Evolutionary conservation across 1,139 yeast species (phyloP), one percentile per base, ranked within the genome.

Genomic region (Kurtzmaniella quercitrusa): DNA sequence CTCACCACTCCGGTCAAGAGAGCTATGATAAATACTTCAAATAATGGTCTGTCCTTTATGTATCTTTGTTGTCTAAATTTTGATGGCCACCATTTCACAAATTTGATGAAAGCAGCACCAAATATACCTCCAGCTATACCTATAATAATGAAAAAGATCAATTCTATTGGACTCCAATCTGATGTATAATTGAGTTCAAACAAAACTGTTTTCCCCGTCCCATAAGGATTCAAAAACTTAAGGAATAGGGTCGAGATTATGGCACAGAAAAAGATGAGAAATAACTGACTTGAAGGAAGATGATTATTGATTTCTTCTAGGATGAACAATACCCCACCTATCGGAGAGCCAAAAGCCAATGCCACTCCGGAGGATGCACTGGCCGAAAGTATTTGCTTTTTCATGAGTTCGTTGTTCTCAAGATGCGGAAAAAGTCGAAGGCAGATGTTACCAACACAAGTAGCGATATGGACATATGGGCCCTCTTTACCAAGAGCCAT

Each of bases 331-430:
- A 82, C 87, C 2, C 87, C 88, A 3, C 88, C 88, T 44, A 82
- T 65, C 1, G 88, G 88, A 2, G 82, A 75, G 0, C 87, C 88
- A 63, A 82, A 82, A 1, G 88, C 86, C 21, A 82, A 69, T 3
- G 87, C 84, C 10, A 82, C 86, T 5, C 88, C 88, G 10, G 86
- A 83, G 43, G 80, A 75, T 1, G 85, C 82, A 12, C 85, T 77
- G 0, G 88, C 86, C 3, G 83, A 74, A 37, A 82, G 58, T 1
- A 82, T 70, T 53, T 81, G 85, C 48, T 84, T 71, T 46, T 79
- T 70, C 50, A 78, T 70, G 21, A 78, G 62, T 43, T 79, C 85
- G 51, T 79, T 79, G 11, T 65, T 58, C 46, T 72, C 60, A 46
- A 77, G 77, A 51, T 68, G 73, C 2, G 73, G 68, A 52, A 80